These are phyloP conservation scores for Flaveria trinervia DNA, from an alignment of 129 eudicot genomes.

Conservation along the genomic window DNA sequence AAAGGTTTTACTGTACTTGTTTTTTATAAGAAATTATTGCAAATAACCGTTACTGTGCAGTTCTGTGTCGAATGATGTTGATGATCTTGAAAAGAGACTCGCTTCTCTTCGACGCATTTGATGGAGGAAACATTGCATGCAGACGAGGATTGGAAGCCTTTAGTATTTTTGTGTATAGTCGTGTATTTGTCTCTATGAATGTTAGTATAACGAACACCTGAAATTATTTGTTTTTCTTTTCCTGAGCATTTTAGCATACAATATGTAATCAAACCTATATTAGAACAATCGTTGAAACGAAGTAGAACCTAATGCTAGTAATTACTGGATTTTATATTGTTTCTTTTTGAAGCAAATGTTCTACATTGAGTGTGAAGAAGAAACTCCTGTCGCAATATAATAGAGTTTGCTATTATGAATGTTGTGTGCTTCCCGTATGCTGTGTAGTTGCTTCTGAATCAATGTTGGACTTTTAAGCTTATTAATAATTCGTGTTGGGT, in stretches of 20 bases:
- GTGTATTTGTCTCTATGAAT: slow-evolving; percentile 25
- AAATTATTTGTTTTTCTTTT: background rate
- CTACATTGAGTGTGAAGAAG: too few species aligned
- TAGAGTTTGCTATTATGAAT: too few species aligned
- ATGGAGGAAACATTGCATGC: slow-evolving; percentile 19
- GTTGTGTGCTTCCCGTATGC: too few species aligned
- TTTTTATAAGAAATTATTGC: background rate
- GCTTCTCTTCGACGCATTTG: slow-evolving; percentile 87
- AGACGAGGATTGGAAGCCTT: slow-evolving; percentile 4
- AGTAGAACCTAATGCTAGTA: background rate
- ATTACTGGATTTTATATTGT: background rate
- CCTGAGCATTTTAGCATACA: background rate
- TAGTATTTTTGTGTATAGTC: slow-evolving; percentile 31
- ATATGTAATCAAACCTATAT: background rate
- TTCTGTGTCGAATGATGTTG: slow-evolving; percentile 59
- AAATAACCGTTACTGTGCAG: slow-evolving; percentile 36
- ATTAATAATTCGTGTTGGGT: too few species aligned
- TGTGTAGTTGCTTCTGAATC: too few species aligned
- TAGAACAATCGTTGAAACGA: background rate
- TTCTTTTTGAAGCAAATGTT: background rate
- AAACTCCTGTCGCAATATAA: too few species aligned
- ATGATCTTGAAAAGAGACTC: slow-evolving; percentile 88
- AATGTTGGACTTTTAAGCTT: too few species aligned
- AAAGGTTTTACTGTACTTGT: background rate
- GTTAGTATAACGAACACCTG: slow-evolving; percentile 10